Percentiles rank a stretch among this genome's conserved stretches.
phyloP scores from a whole-genome alignment of 176 grass and related monocot species.

The Eleusine coracana region DNA sequence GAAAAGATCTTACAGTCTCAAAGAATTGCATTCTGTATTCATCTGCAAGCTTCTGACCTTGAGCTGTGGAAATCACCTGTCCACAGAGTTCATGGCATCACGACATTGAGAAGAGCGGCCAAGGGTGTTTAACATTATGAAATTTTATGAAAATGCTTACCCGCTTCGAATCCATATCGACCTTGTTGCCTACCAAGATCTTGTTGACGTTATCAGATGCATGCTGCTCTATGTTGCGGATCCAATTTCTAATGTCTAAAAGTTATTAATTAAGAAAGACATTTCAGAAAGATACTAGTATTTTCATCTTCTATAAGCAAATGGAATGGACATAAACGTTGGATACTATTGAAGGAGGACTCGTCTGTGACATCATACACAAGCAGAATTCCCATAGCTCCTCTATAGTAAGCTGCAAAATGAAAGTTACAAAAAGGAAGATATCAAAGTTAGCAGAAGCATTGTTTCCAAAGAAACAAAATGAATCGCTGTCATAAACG shows the following conservation, averaged over 20 bases:
- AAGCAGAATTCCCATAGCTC: slow-evolving; percentile 93
- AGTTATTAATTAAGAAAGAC: slow-evolving; percentile 43
- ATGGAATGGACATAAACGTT: slow-evolving; percentile 23
- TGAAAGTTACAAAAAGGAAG: neutral
- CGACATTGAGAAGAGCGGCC: slow-evolving; percentile 10
- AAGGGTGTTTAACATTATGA: neutral
- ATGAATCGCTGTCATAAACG: neutral
- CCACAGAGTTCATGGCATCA: slow-evolving; percentile 3
- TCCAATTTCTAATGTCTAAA: slow-evolving; percentile 94
- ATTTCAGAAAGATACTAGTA: neutral
- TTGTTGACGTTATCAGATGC: slow-evolving; percentile 96
- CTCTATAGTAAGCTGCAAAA: slow-evolving; percentile 89
- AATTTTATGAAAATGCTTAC: slow-evolving; percentile 43
- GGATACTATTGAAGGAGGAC: slow-evolving; percentile 94
- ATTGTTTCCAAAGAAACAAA: slow-evolving; percentile 25
- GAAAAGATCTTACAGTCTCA: slow-evolving; percentile 68
- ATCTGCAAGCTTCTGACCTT: slow-evolving; percentile 85
- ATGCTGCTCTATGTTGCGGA: slow-evolving; percentile 91
- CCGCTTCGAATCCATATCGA: slow-evolving; percentile 90
- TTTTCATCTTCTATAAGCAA: slow-evolving; percentile 24
- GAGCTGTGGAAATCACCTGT: slow-evolving; percentile 79
- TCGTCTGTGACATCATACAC: slow-evolving; percentile 96
- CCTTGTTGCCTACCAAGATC: slow-evolving; percentile 93
- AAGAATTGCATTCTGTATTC: slow-evolving; percentile 93
- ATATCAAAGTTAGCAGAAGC: slow-evolving; percentile 20